phyloP scores from a whole-genome alignment of 331 rosid genomes.

The Quercus tomentella region DNA sequence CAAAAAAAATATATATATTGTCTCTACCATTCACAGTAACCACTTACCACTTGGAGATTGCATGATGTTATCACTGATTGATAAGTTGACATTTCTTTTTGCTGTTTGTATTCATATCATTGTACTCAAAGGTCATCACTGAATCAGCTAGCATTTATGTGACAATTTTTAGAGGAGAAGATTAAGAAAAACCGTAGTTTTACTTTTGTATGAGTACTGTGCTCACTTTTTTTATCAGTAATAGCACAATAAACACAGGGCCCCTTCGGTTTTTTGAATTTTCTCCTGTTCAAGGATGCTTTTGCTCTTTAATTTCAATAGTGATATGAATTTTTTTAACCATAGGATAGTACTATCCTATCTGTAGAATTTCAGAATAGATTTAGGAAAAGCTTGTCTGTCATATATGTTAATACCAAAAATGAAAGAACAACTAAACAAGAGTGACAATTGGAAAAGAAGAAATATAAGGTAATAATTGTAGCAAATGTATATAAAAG shows the following conservation, averaged over 20 bases:
- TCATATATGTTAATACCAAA: too few species aligned
- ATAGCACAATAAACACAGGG: not conserved
- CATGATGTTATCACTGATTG: not conserved
- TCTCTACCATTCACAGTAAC: not conserved
- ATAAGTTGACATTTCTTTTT: not conserved
- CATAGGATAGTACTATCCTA: not conserved
- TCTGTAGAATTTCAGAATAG: not conserved
- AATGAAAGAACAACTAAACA: not conserved
- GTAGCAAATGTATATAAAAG: not conserved
- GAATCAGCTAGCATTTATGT: not conserved
- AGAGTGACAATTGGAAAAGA: not conserved
- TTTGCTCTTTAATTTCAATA: too few species aligned
- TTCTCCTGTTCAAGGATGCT: not conserved
- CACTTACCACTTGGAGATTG: not conserved
- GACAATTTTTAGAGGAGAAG: not conserved
- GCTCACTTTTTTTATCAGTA: not conserved
- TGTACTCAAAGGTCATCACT: not conserved
- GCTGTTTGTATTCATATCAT: not conserved
- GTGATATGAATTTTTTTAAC: too few species aligned
- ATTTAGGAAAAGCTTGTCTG: not conserved
- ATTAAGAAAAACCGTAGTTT: not conserved
- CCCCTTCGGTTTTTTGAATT: not conserved
- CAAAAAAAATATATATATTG: too few species aligned
- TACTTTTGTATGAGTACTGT: not conserved
- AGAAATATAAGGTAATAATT: not conserved